These are phyloP conservation scores for Cutaneotrichosporon mucoides DNA, from an alignment of 1,284 basidiomycete species.

Conservation along the genomic window DNA sequence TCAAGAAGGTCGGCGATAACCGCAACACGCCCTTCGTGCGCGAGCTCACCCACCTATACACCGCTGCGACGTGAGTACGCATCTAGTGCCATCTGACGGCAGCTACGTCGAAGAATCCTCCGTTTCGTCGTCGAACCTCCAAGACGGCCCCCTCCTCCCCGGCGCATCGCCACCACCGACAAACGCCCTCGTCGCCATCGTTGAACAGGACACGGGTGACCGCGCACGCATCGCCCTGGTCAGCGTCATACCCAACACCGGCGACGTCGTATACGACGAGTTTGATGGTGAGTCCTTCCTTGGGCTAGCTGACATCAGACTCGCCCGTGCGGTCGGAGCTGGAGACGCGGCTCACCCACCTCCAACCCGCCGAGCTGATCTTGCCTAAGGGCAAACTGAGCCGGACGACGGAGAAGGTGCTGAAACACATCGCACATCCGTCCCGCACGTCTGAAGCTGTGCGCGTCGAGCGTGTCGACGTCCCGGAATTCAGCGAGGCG, in stretches of 20 bases:
- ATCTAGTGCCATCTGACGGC: too few species aligned
- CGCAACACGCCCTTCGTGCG: conserved; percentile 77
- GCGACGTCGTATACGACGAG: conserved; percentile 87
- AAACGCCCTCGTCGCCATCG: conserved; percentile 53
- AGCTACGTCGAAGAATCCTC: conserved; percentile 48
- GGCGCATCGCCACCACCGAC: conserved; percentile 40
- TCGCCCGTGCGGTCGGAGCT: conserved; percentile 76
- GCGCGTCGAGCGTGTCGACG: conserved; percentile 62
- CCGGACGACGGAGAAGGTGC: conserved; percentile 69
- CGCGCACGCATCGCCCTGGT: conserved; percentile 68
- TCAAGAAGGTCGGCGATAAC: conserved; percentile 86
- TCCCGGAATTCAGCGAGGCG: conserved; percentile 65
- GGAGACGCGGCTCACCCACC: conserved; percentile 74
- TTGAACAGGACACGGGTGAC: conserved; percentile 62
- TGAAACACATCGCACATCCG: conserved; percentile 62
- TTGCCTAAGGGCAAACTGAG: conserved; percentile 63
- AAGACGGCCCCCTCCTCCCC: conserved; percentile 33
- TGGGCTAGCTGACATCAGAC: conserved; percentile 52
- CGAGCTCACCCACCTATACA: conserved; percentile 75
- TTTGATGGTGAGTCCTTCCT: conserved; percentile 61
- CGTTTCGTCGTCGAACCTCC: conserved; percentile 31
- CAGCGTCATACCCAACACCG: conserved; percentile 79
- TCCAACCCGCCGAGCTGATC: conserved; percentile 77
- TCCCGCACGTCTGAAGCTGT: conserved; percentile 30
- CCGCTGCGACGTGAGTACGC: conserved; percentile 83